Evolutionary conservation across 2,329 filamentous ascomycete species (phyloP), one percentile per base, ranked within the genome.

Genomic region (Diaporthe amygdali): DNA sequence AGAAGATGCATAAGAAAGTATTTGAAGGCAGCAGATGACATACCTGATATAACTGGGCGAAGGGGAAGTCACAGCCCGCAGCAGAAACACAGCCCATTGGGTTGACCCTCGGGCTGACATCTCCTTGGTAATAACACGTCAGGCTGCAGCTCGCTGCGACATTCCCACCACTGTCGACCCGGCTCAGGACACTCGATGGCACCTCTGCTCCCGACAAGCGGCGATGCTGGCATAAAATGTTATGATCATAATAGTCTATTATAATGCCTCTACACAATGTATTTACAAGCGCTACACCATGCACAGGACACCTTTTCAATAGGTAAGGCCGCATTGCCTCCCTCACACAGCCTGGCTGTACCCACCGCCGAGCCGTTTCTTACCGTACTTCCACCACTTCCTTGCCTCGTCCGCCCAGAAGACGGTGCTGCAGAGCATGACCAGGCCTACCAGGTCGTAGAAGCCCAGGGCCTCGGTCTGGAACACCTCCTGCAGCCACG

Each of bases 361-460:
- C 68, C 89, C 88, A 72, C 81, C 82, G n/a, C 86, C 85, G 72
- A 89, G 80, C 77, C 88, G 86, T 80, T 87, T 84, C 77, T 84
- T 85, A 63, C 90, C 86, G 75, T 90, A 89, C 77, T 86, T 88
- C 77, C 88, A 89, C 84, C 92, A 97, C 83, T 99, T 99, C 79
- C 96, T 88, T 52, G 87, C 87, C 84, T 99, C 96, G 81, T 99
- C 96, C 15, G 91, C 95, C 94, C 94, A 98, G 81, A 99, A 97
- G 34, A 99, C 96, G 64, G 89, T 91, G 83, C 95, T 98, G 73
- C 95, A 93, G 72, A 99, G 85, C 55, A 90, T 80, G 34, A 96
- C 77, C 75, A 99, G 84, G 71, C 90, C 85, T 49, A 95, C 77
- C 69, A 98, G 81, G 84, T 99, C 96, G 72, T 88, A 84, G 10